Percentiles rank a stretch among this genome's conserved stretches.
Conservation (phyloP, 352 stramenopile species). For the Pythium chondricola region DNA sequence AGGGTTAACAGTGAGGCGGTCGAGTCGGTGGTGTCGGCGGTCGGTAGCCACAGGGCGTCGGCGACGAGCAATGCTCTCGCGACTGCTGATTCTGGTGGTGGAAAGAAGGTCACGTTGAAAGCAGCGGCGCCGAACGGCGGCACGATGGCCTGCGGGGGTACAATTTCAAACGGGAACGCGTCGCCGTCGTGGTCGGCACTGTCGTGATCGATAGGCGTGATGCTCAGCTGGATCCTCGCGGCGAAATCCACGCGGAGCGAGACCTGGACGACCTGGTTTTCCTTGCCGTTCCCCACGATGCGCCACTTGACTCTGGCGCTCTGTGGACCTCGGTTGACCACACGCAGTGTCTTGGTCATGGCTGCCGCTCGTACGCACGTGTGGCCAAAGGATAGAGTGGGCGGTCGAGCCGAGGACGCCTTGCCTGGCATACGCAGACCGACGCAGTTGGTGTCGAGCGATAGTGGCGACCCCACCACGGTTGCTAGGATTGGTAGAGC, state of each 20-base stretch:
- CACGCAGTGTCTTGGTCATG: conserved; percentile 42
- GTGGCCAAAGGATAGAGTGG: conserved; percentile 42
- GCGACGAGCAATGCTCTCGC: conserved; percentile 47
- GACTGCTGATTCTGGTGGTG: conserved; percentile 10
- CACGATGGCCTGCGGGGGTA: conserved; percentile 12
- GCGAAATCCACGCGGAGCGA: conserved; percentile 50
- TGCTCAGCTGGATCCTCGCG: conserved; percentile 34
- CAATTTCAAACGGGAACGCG: conserved; percentile 33
- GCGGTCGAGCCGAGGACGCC: conserved; percentile 4
- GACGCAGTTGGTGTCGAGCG: conserved; percentile 59
- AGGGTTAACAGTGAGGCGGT: not conserved
- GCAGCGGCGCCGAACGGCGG: conserved; percentile 28
- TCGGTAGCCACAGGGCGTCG: conserved; percentile 46
- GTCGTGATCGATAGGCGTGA: conserved; percentile 31
- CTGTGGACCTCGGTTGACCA: conserved; percentile 67
- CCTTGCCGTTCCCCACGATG: conserved; percentile 34
- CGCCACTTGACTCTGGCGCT: conserved; percentile 52
- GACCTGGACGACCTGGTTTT: conserved; percentile 51
- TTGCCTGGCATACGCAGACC: conserved; percentile 21
- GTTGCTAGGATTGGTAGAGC: conserved; percentile 50
- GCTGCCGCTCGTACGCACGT: conserved; percentile 31
- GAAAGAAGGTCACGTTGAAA: conserved; percentile 52
- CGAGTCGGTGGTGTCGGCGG: not conserved
- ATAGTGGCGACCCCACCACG: conserved; percentile 50
- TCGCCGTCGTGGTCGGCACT: conserved; percentile 21